Percentiles rank a stretch among this genome's conserved stretches.
Conservation (phyloP, 148 eudicot genomes). For the Rhododendron henanense region DNA sequence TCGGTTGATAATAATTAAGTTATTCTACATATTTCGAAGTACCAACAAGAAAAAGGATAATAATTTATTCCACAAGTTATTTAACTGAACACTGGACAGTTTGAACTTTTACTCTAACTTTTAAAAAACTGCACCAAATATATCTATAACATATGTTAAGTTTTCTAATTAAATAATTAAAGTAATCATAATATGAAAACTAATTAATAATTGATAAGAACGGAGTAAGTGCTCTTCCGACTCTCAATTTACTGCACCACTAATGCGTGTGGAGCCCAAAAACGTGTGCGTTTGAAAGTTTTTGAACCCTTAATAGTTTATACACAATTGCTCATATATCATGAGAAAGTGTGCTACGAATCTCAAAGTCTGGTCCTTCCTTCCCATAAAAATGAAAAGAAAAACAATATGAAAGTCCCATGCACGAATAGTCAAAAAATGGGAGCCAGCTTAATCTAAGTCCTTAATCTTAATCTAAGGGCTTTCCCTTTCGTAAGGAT, state of each 20-base stretch:
- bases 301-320: neutral
- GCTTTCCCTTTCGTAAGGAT: neutral
- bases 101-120: too few species aligned
- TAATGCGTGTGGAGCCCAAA: neutral
- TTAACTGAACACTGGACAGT: too few species aligned
- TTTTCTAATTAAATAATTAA: too few species aligned
- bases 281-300: neutral
- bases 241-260: neutral
- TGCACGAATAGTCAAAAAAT: neutral
- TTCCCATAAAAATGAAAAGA: neutral
- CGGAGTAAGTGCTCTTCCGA: neutral
- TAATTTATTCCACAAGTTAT: too few species aligned
- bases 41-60: too few species aligned
- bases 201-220: too few species aligned
- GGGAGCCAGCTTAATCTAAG: neutral
- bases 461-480: neutral
- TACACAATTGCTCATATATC: neutral
- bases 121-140: too few species aligned
- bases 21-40: too few species aligned
- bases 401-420: neutral
- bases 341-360: neutral
- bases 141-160: too few species aligned
- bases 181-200: neutral
- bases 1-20: too few species aligned
- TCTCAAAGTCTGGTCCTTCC: neutral